Evolutionary conservation across 805 yeast species (phyloP), one percentile per base, ranked within the genome.

Genomic region (Wickerhamiella bombiphila): DNA sequence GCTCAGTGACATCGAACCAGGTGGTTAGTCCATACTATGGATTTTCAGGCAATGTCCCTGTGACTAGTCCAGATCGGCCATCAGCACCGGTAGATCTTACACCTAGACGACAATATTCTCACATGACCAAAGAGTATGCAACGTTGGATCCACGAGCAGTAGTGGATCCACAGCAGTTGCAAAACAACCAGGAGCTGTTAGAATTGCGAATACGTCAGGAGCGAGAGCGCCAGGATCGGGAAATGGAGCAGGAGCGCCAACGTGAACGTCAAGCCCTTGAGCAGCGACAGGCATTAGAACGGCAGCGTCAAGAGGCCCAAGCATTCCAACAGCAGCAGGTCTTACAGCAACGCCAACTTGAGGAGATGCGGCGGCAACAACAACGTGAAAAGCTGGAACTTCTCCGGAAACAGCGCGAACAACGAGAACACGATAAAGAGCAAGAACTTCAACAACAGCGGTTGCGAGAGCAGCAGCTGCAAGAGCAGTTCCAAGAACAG

Each of bases 171-270:
- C n/a, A n/a, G n/a, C n/a, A n/a, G n/a, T n/a, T n/a, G n/a, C n/a
- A 21, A 18, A 38, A 31, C 30, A 39, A 40, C 22, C 37, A 21
- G 21, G 39, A 29, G 22, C 43, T 33, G 19, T 29, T 21, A 21
- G 30, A 25, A 18, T 24, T 30, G 24, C 25, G 8, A 19, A 19
- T 32, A 5, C 20, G 16, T n/a, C 20, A 5, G 20, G 18, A 15
- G 16, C 26, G 26, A 13, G 13, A 9, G 11, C 26, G 26, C 26
- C 18, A 30, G 20, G 18, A 30, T 9, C 33, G 16, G 7, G n/a
- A 19, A 19, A 9, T 13, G 16, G 21, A 30, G 14, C 20, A 31
- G 22, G 33, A 17, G 19, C 32, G 14, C 22, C 31, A 37, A 33
- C 37, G 17, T 14, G n/a, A n/a, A n/a, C n/a, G n/a, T n/a, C 32